Evolutionary conservation across 129 eudicot genomes (phyloP).

Genomic region (Flaveria bidentis): DNA sequence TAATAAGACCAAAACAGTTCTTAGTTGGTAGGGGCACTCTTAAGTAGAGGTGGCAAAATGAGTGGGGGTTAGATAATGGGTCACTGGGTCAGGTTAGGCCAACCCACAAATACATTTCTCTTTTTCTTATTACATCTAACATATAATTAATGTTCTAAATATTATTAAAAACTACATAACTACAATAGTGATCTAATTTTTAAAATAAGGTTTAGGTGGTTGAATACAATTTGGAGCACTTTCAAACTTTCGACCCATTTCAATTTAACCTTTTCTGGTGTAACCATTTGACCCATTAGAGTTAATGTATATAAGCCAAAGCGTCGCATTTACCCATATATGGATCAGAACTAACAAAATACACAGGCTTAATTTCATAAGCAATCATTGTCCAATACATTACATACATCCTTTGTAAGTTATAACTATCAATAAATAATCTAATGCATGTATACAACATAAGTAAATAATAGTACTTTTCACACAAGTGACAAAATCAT

Average conservation of each 20-base stretch:
- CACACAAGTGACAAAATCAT: conserved; percentile 20
- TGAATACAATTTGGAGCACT: background rate
- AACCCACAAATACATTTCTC: background rate
- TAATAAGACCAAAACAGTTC: background rate
- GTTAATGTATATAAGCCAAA: background rate
- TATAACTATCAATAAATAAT: background rate
- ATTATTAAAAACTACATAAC: background rate
- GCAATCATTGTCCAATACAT: background rate
- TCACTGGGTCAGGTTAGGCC: background rate
- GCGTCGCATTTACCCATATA: background rate
- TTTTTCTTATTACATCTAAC: background rate
- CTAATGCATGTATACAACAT: conserved; percentile 2
- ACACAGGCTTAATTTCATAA: background rate
- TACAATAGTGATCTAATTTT: background rate
- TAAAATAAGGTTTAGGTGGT: background rate
- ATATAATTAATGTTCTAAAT: background rate
- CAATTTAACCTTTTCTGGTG: background rate
- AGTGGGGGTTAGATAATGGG: background rate
- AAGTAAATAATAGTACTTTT: background rate
- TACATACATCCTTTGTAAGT: background rate
- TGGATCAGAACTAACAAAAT: background rate
- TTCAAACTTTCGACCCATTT: background rate
- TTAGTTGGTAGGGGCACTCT: background rate
- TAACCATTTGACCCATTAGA: background rate
- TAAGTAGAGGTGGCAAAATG: background rate